Base-by-base conservation (phyloP, 108 stramenopile species). In the Cyclostephanos invisitatus region DNA sequence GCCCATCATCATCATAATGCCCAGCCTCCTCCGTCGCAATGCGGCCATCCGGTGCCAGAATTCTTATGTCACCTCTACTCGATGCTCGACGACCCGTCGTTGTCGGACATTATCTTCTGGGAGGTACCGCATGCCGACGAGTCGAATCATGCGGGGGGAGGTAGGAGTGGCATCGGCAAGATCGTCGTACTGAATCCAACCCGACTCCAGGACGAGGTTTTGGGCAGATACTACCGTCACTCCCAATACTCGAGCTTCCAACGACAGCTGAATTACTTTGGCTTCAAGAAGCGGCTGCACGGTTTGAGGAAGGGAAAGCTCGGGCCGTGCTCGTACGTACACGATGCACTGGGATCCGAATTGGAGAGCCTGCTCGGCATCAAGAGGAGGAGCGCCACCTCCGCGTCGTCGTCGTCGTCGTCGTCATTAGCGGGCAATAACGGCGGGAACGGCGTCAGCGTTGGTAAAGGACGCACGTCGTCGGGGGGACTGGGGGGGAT, bases 261-360 rank as follows among this genome's bases (percentile, higher is more conserved):
- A 61, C 50, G 84, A 0, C 84, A 85, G 67, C 64, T 85, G 40
- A 85, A 85, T 66, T 82, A 83, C 78, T 85, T 85, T 58, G 84
- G 84, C 15, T 85, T 85, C 71, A 83, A 83, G 53, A 85, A 85
- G 50, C 57, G 70, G 11, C 44, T 80, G 25, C 78, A 83, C 44
- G 79, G 79, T 36, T 57, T 62, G 11, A 80, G 62, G 53, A 80
- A 74, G 69, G 80, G 80, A 2, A 81, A 81, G 49, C 24, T 85
- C 57, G 56, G 68, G 12, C 84, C 84, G 11, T 85, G 84, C 48
- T 78, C 77, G 24, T 85, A 75, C 66, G 72, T 85, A 2, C 81
- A 85, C 46, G 77, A 82, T 10, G 55, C 38, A 5, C 20, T 80
- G n/a, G 77, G 70, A 15, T 35, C 25, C 17, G 71, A 81, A 11